Evolutionary conservation across 805 yeast genomes (phyloP).

Genomic region (Komagataella phaffii): DNA sequence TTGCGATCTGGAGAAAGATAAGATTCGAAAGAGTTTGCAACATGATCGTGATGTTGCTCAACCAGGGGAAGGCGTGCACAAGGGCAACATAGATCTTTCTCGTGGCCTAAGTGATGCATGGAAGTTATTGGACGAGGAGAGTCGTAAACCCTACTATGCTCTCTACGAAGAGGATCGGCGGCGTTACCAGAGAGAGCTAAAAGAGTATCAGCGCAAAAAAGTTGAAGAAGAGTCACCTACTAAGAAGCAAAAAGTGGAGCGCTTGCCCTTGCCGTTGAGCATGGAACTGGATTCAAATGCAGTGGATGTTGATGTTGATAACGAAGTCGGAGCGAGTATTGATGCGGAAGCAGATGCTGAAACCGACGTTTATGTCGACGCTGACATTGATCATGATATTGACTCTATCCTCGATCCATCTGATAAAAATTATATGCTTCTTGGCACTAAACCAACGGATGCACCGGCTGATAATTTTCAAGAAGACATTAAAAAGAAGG

Average conservation of each 20-base stretch:
- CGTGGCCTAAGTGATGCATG: conserved; percentile 76
- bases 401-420: background rate
- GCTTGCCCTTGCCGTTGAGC: background rate
- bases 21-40: conserved; percentile 27
- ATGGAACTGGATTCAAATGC: background rate
- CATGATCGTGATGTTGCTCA: conserved; percentile 27
- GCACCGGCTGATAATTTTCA: background rate
- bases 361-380: conserved; percentile 1
- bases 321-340: background rate
- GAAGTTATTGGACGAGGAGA: conserved; percentile 61
- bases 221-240: conserved; percentile 3
- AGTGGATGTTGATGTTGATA: background rate
- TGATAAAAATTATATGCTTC: background rate
- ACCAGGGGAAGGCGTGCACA: conserved; percentile 29
- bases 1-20: conserved; percentile 78
- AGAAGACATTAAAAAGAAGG: background rate
- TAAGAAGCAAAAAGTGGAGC: background rate
- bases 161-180: conserved; percentile 67
- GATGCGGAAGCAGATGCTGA: conserved; percentile 1
- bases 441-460: background rate
- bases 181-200: conserved; percentile 66
- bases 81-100: conserved; percentile 43
- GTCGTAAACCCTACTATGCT: conserved; percentile 58
- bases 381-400: background rate
- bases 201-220: conserved; percentile 16